Conservation (phyloP, 2,329 filamentous ascomycete species). For the Trichoderma citrinoviride region DNA sequence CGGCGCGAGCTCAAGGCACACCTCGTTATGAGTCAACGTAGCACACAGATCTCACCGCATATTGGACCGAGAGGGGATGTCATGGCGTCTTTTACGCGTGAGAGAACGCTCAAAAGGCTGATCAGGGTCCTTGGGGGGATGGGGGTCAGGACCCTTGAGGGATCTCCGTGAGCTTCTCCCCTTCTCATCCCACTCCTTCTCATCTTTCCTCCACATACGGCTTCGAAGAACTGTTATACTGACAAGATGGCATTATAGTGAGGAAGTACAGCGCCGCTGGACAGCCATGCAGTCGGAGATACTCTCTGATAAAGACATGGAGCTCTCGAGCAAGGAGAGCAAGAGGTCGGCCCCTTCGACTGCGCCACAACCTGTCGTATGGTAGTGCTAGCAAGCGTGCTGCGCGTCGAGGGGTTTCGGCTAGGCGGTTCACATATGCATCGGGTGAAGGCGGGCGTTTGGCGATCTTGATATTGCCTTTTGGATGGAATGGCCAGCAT, state of each 20-base stretch:
- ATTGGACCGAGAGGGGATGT: slow-evolving; percentile 45
- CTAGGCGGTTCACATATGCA: background rate
- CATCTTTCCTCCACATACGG: background rate
- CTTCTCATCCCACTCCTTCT: no score
- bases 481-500: no score
- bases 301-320: slow-evolving; percentile 30
- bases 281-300: slow-evolving; percentile 35
- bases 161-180: slow-evolving; percentile 39
- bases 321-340: slow-evolving; percentile 28
- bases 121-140: slow-evolving; percentile 46
- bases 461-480: no score
- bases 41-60: slow-evolving; percentile 27
- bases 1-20: slow-evolving; percentile 42
- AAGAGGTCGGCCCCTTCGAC: slow-evolving; percentile 29
- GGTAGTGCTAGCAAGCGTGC: background rate
- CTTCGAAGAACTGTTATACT: slow-evolving; percentile 5
- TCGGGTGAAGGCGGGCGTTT: no score
- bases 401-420: background rate
- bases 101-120: slow-evolving; percentile 53
- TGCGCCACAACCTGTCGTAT: background rate
- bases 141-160: slow-evolving; percentile 42
- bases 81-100: slow-evolving; percentile 51
- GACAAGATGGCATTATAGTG: slow-evolving; percentile 30
- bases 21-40: slow-evolving; percentile 38
- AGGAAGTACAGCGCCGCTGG: slow-evolving; percentile 40